These are phyloP conservation scores for Fonsecaea pugnacius DNA, from an alignment of 2,329 filamentous ascomycete species.

Conservation along the genomic window DNA sequence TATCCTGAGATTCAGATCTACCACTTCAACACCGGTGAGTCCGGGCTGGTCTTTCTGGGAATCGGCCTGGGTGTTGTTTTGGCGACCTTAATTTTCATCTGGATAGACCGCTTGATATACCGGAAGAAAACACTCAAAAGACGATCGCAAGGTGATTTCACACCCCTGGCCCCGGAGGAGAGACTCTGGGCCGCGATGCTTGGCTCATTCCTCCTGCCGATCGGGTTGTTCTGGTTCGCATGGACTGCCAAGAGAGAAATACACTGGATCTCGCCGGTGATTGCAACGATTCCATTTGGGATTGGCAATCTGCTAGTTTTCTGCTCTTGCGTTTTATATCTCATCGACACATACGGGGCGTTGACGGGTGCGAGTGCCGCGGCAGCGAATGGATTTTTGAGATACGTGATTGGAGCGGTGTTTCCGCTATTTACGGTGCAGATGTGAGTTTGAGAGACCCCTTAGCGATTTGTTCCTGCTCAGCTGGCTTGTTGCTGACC, in stretches of 20 bases:
- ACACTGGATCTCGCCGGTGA: conserved; percentile 46
- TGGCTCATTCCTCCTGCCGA: conserved; percentile 54
- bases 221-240: conserved; percentile 55
- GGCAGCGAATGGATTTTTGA: conserved; percentile 43
- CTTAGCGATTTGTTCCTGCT: neutral
- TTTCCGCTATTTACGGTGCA: conserved; percentile 45
- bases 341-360: conserved; percentile 41
- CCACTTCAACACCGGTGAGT: conserved; percentile 67
- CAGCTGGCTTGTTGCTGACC: neutral
- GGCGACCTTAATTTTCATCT: conserved; percentile 42
- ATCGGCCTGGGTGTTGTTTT: conserved; percentile 74
- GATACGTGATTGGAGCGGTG: conserved; percentile 42
- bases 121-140: conserved; percentile 27
- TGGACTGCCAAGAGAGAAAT: conserved; percentile 48
- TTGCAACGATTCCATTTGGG: conserved; percentile 39
- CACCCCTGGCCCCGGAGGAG: conserved; percentile 52
- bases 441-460: conserved; percentile 36
- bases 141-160: conserved; percentile 25
- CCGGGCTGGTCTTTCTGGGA: conserved; percentile 79
- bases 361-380: conserved; percentile 40
- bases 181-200: conserved; percentile 55
- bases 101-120: conserved; percentile 35
- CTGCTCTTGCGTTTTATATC: conserved; percentile 53
- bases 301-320: conserved; percentile 41
- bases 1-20: conserved; percentile 56